phyloP scores from a whole-genome alignment of 1,284 basidiomycete genomes.

The Moesziomyces sp. region DNA sequence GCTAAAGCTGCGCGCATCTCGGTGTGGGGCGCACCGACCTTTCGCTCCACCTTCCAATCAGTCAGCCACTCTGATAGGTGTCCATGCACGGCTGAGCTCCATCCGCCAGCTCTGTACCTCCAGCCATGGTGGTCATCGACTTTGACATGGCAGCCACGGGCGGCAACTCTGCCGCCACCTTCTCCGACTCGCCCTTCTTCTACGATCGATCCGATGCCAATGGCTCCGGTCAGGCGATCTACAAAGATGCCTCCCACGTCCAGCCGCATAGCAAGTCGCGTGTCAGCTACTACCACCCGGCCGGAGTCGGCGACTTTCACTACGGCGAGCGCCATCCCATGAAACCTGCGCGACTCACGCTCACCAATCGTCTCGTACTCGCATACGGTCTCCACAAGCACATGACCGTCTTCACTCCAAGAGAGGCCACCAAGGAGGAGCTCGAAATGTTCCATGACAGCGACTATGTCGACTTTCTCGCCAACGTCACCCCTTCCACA shows the following conservation, averaged over 20 bases:
- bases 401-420: constrained; percentile 92
- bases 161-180: constrained; percentile 50
- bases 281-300: constrained; percentile 95
- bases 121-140: constrained; percentile 61
- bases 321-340: constrained; percentile 93
- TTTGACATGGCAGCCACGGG: constrained; percentile 52
- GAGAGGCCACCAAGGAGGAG: constrained; percentile 87
- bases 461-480: constrained; percentile 95
- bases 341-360: constrained; percentile 93
- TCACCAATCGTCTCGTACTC: constrained; percentile 94
- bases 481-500: constrained; percentile 70
- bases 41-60: not conserved
- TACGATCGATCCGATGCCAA: constrained; percentile 55
- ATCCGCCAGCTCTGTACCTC: not conserved
- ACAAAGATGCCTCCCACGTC: constrained; percentile 42
- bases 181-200: constrained; percentile 64
- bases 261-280: constrained; percentile 71
- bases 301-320: constrained; percentile 86
- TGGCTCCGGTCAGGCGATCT: constrained; percentile 46
- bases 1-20: too few relatives aligned
- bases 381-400: constrained; percentile 96
- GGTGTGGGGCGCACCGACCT: too few relatives aligned
- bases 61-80: constrained; percentile 1
- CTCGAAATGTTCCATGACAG: constrained; percentile 88
- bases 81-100: constrained; percentile 7